These are phyloP conservation scores for Penicillium desertorum DNA, from an alignment of 495 filamentous ascomycete genomes.

Conservation along the genomic window DNA sequence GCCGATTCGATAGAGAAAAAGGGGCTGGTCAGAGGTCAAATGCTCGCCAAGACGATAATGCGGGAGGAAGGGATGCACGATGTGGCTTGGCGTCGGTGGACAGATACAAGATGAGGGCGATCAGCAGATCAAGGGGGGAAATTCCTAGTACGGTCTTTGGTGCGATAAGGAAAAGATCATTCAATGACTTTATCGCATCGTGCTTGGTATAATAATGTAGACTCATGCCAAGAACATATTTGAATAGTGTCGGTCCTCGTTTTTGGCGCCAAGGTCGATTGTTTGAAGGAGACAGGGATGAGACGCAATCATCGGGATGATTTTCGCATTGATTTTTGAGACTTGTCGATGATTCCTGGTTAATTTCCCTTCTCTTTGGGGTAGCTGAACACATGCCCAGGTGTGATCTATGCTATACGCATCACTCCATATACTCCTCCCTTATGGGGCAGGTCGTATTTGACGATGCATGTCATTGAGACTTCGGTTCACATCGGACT, in stretches of 20 bases:
- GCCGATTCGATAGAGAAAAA: conserved; percentile 13
- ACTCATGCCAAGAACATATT: conserved; percentile 1
- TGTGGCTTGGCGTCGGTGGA: conserved; percentile 32
- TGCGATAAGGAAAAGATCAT: not conserved
- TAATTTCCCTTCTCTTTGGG: not conserved
- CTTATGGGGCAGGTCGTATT: conserved; percentile 7
- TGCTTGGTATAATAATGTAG: not conserved
- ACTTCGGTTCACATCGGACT: not conserved
- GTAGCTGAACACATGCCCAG: not conserved
- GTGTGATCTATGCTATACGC: not conserved
- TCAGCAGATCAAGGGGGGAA: conserved; percentile 19
- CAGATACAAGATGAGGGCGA: conserved; percentile 12
- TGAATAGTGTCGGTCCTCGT: conserved; percentile 4
- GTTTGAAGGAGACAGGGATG: conserved; percentile 11
- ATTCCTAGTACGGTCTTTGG: not conserved
- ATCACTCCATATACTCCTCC: not conserved
- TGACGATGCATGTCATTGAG: conserved; percentile 1
- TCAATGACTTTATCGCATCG: conserved; percentile 10
- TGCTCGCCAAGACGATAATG: conserved; percentile 35
- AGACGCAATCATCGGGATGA: conserved; percentile 1
- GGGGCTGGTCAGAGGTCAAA: conserved; percentile 10
- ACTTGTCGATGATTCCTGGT: not conserved
- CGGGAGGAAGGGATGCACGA: conserved; percentile 36
- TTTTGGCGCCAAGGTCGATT: conserved; percentile 23
- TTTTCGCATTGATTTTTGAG: conserved; percentile 11